Evolutionary conservation across 2,329 filamentous ascomycete genomes (phyloP).

Genomic region (Plenodomus tracheiphilus): DNA sequence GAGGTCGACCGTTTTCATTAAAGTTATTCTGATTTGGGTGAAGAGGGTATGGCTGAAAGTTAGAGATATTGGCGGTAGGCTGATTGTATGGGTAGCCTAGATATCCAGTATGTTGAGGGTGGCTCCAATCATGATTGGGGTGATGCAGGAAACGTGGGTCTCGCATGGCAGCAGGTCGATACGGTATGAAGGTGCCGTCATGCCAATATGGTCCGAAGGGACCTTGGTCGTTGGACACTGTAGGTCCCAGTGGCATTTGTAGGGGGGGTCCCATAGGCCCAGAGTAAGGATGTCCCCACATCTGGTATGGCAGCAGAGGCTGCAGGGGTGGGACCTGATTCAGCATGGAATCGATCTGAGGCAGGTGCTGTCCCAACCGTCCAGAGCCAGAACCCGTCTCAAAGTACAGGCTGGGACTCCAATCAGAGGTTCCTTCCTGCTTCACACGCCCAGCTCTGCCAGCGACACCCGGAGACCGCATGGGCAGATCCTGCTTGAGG

Average conservation of each 20-base stretch:
- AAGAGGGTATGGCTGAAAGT: slow-evolving; percentile 29
- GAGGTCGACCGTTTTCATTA: slow-evolving; percentile 22
- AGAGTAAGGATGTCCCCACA: slow-evolving; percentile 39
- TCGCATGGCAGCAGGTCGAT: slow-evolving; percentile 45
- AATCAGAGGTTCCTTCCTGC: slow-evolving; percentile 31
- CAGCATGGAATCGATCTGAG: slow-evolving; percentile 64
- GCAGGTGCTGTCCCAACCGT: slow-evolving; percentile 47
- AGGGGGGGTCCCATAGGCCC: slow-evolving; percentile 38
- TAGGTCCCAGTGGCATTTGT: slow-evolving; percentile 43
- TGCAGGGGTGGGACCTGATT: slow-evolving; percentile 64
- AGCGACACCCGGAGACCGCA: slow-evolving; percentile 35
- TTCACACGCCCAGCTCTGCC: slow-evolving; percentile 17
- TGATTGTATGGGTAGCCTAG: slow-evolving; percentile 32
- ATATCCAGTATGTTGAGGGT: slow-evolving; percentile 35
- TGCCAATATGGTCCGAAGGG: slow-evolving; percentile 49
- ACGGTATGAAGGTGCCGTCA: slow-evolving; percentile 47
- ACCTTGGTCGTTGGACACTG: slow-evolving; percentile 46
- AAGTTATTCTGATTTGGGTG: slow-evolving; percentile 30
- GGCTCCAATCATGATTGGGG: slow-evolving; percentile 36
- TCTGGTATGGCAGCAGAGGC: slow-evolving; percentile 55
- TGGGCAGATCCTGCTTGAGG: slow-evolving; percentile 42
- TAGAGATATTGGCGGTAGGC: slow-evolving; percentile 25
- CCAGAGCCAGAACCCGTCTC: slow-evolving; percentile 43
- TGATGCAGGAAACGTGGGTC: slow-evolving; percentile 43
- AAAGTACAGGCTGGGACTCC: slow-evolving; percentile 43